phyloP scores from a whole-genome alignment of 164 flowering plant genomes.

The Tetracentron sinense region DNA sequence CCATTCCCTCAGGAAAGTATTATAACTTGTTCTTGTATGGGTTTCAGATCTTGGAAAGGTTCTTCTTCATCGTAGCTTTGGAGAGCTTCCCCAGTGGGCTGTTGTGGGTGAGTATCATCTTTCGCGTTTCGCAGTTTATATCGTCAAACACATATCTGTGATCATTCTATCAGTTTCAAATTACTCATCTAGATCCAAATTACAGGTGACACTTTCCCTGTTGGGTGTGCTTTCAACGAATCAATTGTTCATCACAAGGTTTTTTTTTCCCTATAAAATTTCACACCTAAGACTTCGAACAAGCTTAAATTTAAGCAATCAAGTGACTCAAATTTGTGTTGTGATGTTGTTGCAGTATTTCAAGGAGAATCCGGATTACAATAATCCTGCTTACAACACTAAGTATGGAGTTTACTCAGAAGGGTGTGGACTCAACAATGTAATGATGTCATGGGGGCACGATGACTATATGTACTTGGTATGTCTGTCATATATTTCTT shows the following conservation, averaged over 20 bases:
- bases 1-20: slow-evolving; percentile 33
- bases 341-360: slow-evolving; percentile 35
- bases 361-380: slow-evolving; percentile 45
- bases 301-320: background rate
- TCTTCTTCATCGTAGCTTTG: slow-evolving; percentile 49
- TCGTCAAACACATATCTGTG: background rate
- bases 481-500: background rate
- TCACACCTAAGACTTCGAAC: background rate
- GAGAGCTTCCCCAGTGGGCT: slow-evolving; percentile 61
- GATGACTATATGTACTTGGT: slow-evolving; percentile 80
- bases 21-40: background rate
- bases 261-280: background rate
- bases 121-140: background rate
- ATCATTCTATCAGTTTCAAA: background rate
- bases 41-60: slow-evolving; percentile 65
- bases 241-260: slow-evolving; percentile 72
- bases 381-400: slow-evolving; percentile 47
- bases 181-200: slow-evolving; percentile 1
- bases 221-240: slow-evolving; percentile 73
- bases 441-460: slow-evolving; percentile 64
- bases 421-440: slow-evolving; percentile 61
- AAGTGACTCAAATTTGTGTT: background rate
- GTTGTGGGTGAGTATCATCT: slow-evolving; percentile 42
- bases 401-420: slow-evolving; percentile 50
- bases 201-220: slow-evolving; percentile 76